Conservation (phyloP, 768 basidiomycete genomes). For the Strobilomyces confusus region DNA sequence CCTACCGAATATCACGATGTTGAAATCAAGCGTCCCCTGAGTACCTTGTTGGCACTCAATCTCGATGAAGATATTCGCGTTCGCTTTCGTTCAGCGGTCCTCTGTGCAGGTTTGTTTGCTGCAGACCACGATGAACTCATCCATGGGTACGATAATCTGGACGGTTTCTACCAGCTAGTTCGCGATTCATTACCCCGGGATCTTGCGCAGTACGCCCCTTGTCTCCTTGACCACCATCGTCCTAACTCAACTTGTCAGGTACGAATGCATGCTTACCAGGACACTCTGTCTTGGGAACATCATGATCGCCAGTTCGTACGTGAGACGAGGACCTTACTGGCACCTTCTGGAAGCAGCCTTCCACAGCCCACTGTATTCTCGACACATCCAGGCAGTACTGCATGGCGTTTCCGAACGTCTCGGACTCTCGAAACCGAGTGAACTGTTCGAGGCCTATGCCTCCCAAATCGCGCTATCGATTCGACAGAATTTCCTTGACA, state of each 20-base stretch:
- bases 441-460: slow-evolving; percentile 76
- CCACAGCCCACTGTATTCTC: slow-evolving; percentile 28
- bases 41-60: slow-evolving; percentile 49
- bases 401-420: slow-evolving; percentile 60
- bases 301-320: slow-evolving; percentile 71
- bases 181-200: slow-evolving; percentile 41
- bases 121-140: slow-evolving; percentile 33
- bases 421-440: slow-evolving; percentile 55
- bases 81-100: slow-evolving; percentile 67
- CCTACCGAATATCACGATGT: slow-evolving; percentile 24
- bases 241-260: slow-evolving; percentile 40
- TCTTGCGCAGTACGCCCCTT: slow-evolving; percentile 44
- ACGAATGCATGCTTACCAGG: slow-evolving; percentile 73
- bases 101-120: slow-evolving; percentile 57
- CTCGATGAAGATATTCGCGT: slow-evolving; percentile 80
- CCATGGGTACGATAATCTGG: slow-evolving; percentile 19
- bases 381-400: slow-evolving; percentile 49
- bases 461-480: slow-evolving; percentile 73
- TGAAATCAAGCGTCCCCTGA: slow-evolving; percentile 36
- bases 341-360: slow-evolving; percentile 72
- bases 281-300: slow-evolving; percentile 70
- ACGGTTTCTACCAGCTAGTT: slow-evolving; percentile 44
- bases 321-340: slow-evolving; percentile 82
- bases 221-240: background rate
- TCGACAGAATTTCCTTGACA: slow-evolving; percentile 43